These are phyloP conservation scores for Rasamsonia emersonii DNA, from an alignment of 2,329 filamentous ascomycete species.

Conservation along the genomic window DNA sequence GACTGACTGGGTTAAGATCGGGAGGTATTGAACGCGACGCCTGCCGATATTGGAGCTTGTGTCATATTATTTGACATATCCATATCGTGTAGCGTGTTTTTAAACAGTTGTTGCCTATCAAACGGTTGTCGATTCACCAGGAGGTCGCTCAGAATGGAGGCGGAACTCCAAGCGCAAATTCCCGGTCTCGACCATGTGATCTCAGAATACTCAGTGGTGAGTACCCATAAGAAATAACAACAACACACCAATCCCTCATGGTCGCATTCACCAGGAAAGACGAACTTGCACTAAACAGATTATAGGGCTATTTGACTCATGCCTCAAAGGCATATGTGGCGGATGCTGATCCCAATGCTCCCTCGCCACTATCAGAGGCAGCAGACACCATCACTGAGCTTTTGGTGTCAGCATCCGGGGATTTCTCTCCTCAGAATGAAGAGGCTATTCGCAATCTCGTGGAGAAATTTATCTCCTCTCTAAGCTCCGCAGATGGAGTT, in stretches of 20 bases:
- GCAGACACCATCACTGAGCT: conserved; percentile 78
- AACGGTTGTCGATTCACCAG: background rate
- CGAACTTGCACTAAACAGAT: conserved; percentile 4
- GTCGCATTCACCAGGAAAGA: background rate
- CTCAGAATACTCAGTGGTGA: conserved; percentile 74
- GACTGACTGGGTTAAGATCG: no score
- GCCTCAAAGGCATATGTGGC: conserved; percentile 75
- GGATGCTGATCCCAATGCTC: conserved; percentile 59
- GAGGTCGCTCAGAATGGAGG: conserved; percentile 55
- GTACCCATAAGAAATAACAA: conserved; percentile 14
- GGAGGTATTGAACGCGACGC: no score
- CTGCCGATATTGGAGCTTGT: no score
- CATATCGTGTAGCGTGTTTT: no score
- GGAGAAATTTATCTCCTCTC: conserved; percentile 77
- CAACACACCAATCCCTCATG: background rate
- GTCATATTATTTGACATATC: no score
- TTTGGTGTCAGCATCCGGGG: conserved; percentile 84
- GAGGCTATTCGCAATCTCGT: conserved; percentile 74
- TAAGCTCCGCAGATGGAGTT: conserved; percentile 63
- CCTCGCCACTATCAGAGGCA: conserved; percentile 74
- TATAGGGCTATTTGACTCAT: conserved; percentile 77
- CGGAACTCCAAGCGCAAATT: conserved; percentile 74
- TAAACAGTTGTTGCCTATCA: background rate
- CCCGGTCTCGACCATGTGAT: conserved; percentile 82
- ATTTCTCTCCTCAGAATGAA: conserved; percentile 63